These are phyloP conservation scores for Kodamaea plutei DNA, from an alignment of 1,139 yeast genomes.

Conservation along the genomic window DNA sequence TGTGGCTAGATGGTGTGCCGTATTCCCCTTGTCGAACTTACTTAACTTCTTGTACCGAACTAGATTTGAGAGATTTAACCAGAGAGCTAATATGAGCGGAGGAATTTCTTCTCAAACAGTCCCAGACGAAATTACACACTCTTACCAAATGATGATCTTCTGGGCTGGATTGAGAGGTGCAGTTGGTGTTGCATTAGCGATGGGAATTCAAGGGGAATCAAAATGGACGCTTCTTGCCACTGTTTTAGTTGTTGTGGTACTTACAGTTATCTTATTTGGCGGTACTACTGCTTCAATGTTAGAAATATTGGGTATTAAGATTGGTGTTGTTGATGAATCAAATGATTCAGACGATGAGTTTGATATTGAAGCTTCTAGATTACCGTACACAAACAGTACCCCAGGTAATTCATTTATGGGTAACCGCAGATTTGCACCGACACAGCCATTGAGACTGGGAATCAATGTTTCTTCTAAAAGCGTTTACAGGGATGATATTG, in stretches of 20 bases:
- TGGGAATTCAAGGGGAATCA: slow-evolving; percentile 94
- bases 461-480: slow-evolving; percentile 9
- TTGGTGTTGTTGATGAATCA: slow-evolving; percentile 81
- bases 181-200: slow-evolving; percentile 97
- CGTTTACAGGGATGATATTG: slow-evolving; percentile 13
- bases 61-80: slow-evolving; percentile 39
- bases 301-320: slow-evolving; percentile 86
- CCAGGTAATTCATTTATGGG: slow-evolving; percentile 23
- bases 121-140: slow-evolving; percentile 92
- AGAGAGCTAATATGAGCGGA: slow-evolving; percentile 32
- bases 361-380: slow-evolving; percentile 77
- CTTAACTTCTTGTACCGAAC: slow-evolving; percentile 76
- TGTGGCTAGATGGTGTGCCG: slow-evolving; percentile 95
- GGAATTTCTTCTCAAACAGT: slow-evolving; percentile 39
- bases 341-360: slow-evolving; percentile 87
- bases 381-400: slow-evolving; percentile 21
- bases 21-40: slow-evolving; percentile 84
- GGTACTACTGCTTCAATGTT: slow-evolving; percentile 99
- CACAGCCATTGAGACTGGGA: slow-evolving; percentile 11
- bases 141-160: slow-evolving; percentile 97
- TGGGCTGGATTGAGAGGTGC: slow-evolving; percentile 99
- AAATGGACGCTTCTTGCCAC: slow-evolving; percentile 89
- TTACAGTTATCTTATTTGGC: slow-evolving; percentile 94
- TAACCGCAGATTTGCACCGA: slow-evolving; percentile 28
- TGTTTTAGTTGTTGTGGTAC: slow-evolving; percentile 90